Percentiles rank a stretch among this genome's conserved stretches.
phyloP scores from a whole-genome alignment of 2,329 filamentous ascomycete species.

The Fusarium circinatum region DNA sequence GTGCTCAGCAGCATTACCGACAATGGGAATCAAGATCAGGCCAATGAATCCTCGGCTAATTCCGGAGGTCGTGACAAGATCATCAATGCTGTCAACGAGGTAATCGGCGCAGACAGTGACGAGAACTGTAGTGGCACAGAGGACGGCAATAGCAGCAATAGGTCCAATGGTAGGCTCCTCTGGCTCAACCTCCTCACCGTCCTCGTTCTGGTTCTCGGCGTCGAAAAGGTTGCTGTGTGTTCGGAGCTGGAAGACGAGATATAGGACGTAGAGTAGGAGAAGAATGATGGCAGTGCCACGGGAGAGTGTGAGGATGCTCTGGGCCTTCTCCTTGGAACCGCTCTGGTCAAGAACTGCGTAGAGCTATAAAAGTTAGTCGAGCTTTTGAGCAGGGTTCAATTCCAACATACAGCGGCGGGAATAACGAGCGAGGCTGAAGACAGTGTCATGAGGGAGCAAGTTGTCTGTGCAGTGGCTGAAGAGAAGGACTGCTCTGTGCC shows the following conservation, averaged over 20 bases:
- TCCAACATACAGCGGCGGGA: slow-evolving; percentile 69
- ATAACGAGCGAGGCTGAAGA: slow-evolving; percentile 83
- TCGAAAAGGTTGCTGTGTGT: slow-evolving; percentile 81
- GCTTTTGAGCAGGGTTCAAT: not conserved
- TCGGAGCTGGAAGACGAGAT: slow-evolving; percentile 80
- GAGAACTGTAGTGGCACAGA: slow-evolving; percentile 75
- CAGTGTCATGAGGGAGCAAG: slow-evolving; percentile 77
- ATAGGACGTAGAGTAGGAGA: slow-evolving; percentile 78
- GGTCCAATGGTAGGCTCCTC: slow-evolving; percentile 68
- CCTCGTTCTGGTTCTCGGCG: slow-evolving; percentile 54
- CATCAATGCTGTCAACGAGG: slow-evolving; percentile 79
- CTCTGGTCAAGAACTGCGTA: slow-evolving; percentile 70
- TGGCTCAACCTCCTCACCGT: slow-evolving; percentile 52
- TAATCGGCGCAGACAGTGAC: slow-evolving; percentile 82
- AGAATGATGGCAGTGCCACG: slow-evolving; percentile 81
- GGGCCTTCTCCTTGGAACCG: slow-evolving; percentile 54
- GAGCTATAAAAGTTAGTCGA: slow-evolving; percentile 56
- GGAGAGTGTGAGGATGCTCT: slow-evolving; percentile 76
- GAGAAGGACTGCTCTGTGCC: slow-evolving; percentile 78
- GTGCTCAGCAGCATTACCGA: slow-evolving; percentile 83
- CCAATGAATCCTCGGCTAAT: slow-evolving; percentile 86
- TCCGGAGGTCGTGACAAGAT: slow-evolving; percentile 73
- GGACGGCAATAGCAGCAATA: slow-evolving; percentile 70
- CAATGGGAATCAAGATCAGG: slow-evolving; percentile 81
- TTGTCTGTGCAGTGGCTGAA: slow-evolving; percentile 80